phyloP scores from a whole-genome alignment of 225 moss, liverwort and hornwort genomes.

The Sphagnum tenellum region DNA sequence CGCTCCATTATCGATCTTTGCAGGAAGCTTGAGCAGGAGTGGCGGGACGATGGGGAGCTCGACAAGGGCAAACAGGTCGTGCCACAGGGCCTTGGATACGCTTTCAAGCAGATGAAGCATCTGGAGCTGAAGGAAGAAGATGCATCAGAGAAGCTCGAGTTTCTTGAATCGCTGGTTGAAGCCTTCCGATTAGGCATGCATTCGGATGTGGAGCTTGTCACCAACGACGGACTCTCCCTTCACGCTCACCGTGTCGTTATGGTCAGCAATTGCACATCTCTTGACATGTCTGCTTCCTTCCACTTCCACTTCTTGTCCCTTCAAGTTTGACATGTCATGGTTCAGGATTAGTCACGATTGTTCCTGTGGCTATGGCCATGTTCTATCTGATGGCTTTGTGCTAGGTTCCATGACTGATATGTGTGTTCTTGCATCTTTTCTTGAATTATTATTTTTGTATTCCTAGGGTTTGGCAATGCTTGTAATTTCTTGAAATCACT shows the following conservation, averaged over 20 bases:
- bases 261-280: constrained; percentile 24
- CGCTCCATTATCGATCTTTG: constrained; percentile 66
- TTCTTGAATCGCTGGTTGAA: constrained; percentile 84
- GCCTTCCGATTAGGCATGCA: constrained; percentile 81
- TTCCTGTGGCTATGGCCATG: no score
- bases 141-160: constrained; percentile 88
- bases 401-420: no score
- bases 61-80: constrained; percentile 46
- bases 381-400: no score
- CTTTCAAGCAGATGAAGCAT: constrained; percentile 81
- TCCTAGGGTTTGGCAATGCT: no score
- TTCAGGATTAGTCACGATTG: no score
- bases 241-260: constrained; percentile 89
- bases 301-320: no score
- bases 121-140: constrained; percentile 79
- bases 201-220: constrained; percentile 77
- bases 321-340: no score
- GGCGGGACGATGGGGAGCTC: constrained; percentile 61
- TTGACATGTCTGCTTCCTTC: no score
- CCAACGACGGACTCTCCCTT: constrained; percentile 80
- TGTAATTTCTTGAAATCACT: no score
- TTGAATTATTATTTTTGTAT: no score
- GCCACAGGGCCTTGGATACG: constrained; percentile 59
- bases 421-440: no score
- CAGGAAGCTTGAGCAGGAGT: constrained; percentile 82